A percentile compares a stretch with the other conserved stretches of the same genome.
These are phyloP conservation scores for Aspergillus ellipticus DNA, from an alignment of 495 filamentous ascomycete species.

Conservation along the genomic window DNA sequence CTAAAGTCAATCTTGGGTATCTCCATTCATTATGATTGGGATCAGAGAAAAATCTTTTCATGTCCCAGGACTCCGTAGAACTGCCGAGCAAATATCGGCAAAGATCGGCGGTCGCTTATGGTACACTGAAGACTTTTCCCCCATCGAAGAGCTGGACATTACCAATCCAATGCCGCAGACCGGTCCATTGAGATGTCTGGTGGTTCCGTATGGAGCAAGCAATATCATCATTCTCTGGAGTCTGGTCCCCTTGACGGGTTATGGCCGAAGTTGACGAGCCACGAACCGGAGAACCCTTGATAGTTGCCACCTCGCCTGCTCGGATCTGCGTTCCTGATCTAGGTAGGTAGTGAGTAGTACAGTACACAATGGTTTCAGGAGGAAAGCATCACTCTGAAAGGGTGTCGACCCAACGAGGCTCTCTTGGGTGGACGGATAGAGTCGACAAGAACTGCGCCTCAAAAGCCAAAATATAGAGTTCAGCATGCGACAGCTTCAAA, in stretches of 20 bases:
- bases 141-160: background rate
- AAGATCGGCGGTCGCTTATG: conserved; percentile 1
- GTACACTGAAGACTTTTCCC: background rate
- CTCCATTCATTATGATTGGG: background rate
- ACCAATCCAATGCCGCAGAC: background rate
- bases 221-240: background rate
- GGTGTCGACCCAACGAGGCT: no score
- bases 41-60: background rate
- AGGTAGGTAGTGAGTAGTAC: no score
- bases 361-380: no score
- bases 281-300: background rate
- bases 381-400: background rate
- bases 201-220: background rate
- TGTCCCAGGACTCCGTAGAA: background rate
- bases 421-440: background rate
- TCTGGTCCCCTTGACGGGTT: background rate
- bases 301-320: background rate
- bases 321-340: background rate
- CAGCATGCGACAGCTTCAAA: background rate
- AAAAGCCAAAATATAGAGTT: background rate
- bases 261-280: background rate
- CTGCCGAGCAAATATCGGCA: background rate
- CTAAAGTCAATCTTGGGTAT: no score
- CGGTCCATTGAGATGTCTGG: background rate
- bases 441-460: background rate